Base-by-base conservation (phyloP, 441 rosid genomes). In the Gossypium davidsonii region DNA sequence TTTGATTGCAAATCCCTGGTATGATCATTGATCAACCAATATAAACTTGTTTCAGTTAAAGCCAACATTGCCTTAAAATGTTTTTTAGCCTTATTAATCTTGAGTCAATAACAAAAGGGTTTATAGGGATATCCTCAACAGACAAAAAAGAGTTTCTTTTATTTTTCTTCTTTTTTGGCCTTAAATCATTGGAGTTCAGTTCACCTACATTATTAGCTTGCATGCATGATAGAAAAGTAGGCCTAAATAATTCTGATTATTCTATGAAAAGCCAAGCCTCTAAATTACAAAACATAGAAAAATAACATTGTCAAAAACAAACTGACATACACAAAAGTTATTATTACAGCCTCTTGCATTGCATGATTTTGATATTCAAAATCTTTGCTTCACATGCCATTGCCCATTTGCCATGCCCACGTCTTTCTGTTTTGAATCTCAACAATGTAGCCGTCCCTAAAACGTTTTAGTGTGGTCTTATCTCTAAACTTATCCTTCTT, bases 201-300 rank as follows among this genome's bases (percentile, higher is more conserved):
- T 67, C 57, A 14, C 23, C 42, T 48, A 8, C 71, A 67, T 49
- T 25, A 67, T 67, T 67, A 48, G 14, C n/a, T 48, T n/a, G 58
- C 23, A 67, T 59, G 64, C 71, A 25, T 59, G 39, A 48, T 14
- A 4, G 21, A 52, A 48, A 49, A 67, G 15, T 25, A 58, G 18
- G n/a, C 44, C 58, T n/a, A 67, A 66, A 64, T 42, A 21, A 64
- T 64, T 64, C 8, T 39, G 68, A 64, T 37, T 6, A 37, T 3
- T 18, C 23, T 18, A 53, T 37, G 25, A 20, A 44, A 67, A 48
- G 58, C 58, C 42, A 67, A 26, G 6, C 25, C 37, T 25, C 58
- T 49, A 67, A 67, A 49, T n/a, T 67, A 48, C 71, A 67, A 67
- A 21, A 6, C 34, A 66, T 7, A 21, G 10, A 37, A 42, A 42